Conservation (phyloP, 179 eudicot genomes). For the Spinacia oleracea region DNA sequence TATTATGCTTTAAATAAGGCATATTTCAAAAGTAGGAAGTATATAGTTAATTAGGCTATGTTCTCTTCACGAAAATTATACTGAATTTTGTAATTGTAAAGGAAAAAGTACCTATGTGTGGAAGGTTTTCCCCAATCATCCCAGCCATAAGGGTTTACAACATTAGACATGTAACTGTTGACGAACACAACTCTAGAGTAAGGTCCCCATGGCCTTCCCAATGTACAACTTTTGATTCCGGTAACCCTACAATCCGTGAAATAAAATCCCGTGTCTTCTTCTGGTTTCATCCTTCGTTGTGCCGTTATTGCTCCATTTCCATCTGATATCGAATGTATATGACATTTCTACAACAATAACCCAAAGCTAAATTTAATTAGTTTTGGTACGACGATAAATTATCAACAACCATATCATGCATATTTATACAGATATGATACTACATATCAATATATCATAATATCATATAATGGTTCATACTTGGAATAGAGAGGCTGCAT, state of each 20-base stretch:
- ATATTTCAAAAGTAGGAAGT: too few relatives aligned
- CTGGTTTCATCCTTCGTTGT: constrained; percentile 41
- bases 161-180: constrained; percentile 46
- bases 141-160: constrained; percentile 55
- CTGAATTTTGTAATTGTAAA: too few relatives aligned
- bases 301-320: constrained; percentile 58
- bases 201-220: constrained; percentile 81
- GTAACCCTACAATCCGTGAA: constrained; percentile 57
- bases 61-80: too few relatives aligned
- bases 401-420: not conserved
- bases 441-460: too few relatives aligned
- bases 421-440: too few relatives aligned
- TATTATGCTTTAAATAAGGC: too few relatives aligned
- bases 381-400: not conserved
- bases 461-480: constrained; percentile 24
- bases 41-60: too few relatives aligned
- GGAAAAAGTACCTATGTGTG: constrained; percentile 58
- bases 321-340: constrained; percentile 49
- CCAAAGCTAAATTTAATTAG: not conserved
- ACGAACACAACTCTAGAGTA: constrained; percentile 62
- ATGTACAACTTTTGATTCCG: constrained; percentile 34
- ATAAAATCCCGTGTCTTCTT: constrained; percentile 52
- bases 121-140: constrained; percentile 55
- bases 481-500: constrained; percentile 58
- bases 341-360: constrained; percentile 36